Conservation (phyloP, 2,329 filamentous ascomycete species). For the Stachybotrys chartarum region DNA sequence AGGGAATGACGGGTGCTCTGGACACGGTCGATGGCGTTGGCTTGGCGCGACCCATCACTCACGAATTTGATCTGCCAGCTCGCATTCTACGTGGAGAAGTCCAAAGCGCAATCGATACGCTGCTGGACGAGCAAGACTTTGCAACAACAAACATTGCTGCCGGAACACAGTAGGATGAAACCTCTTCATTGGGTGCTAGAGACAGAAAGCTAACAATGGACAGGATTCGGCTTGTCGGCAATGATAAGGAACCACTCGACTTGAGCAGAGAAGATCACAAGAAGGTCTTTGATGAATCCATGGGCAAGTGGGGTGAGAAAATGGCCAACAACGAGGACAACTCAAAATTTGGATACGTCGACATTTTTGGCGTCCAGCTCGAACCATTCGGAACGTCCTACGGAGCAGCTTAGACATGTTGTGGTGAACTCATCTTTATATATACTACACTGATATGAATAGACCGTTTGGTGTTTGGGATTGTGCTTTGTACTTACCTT, state of each 20-base stretch:
- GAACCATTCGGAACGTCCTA: conserved; percentile 23
- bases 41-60: conserved; percentile 31
- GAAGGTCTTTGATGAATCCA: conserved; percentile 17
- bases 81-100: conserved; percentile 21
- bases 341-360: conserved; percentile 21
- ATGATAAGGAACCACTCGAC: conserved; percentile 49
- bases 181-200: neutral
- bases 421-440: no score
- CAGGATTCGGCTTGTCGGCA: conserved; percentile 23
- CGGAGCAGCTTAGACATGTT: neutral
- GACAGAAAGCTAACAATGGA: neutral
- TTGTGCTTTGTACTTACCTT: no score
- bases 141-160: conserved; percentile 20
- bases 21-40: conserved; percentile 53
- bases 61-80: conserved; percentile 16
- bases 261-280: conserved; percentile 34
- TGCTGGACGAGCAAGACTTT: conserved; percentile 45
- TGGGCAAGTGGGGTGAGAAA: conserved; percentile 20
- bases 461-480: no score
- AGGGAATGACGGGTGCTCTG: conserved; percentile 52
- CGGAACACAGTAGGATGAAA: conserved; percentile 20
- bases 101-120: conserved; percentile 38
- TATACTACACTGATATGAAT: no score
- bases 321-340: conserved; percentile 22
- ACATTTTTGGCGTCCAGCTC: conserved; percentile 21